phyloP scores from a whole-genome alignment of 345 rosid genomes.

The Linum trigynum region DNA sequence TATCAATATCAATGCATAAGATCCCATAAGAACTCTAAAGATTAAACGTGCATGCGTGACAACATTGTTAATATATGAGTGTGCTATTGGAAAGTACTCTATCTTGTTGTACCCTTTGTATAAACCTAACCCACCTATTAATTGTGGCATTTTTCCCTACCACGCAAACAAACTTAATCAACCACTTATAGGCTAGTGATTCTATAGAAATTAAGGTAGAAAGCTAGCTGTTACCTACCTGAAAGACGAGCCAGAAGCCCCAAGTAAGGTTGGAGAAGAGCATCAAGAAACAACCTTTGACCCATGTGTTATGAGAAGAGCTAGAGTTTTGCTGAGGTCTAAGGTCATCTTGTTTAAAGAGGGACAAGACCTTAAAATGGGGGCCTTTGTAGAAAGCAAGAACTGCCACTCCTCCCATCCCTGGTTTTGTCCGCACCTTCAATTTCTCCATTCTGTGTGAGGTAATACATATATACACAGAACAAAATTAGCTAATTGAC shows the following conservation, averaged over 20 bases:
- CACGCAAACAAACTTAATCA: too few species aligned
- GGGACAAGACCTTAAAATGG: conserved; percentile 33
- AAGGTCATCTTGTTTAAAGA: conserved; percentile 13
- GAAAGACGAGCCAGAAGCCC: conserved; percentile 85
- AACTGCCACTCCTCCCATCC: conserved; percentile 47
- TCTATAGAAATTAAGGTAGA: background rate
- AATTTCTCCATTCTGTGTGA: conserved; percentile 51
- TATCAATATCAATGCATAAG: too few species aligned
- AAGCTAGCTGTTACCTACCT: conserved; percentile 32
- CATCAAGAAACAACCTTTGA: conserved; percentile 82
- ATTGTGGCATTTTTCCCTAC: too few species aligned
- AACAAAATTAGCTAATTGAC: too few species aligned
- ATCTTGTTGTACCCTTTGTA: too few species aligned
- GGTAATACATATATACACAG: too few species aligned
- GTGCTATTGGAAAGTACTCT: too few species aligned
- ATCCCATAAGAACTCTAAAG: too few species aligned
- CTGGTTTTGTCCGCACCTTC: conserved; percentile 46
- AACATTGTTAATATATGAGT: too few species aligned
- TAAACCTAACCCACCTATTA: too few species aligned
- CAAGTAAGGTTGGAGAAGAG: conserved; percentile 50
- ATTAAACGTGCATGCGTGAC: too few species aligned
- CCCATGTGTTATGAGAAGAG: conserved; percentile 50
- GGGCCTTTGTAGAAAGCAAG: conserved; percentile 81
- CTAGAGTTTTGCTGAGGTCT: background rate
- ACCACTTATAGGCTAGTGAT: background rate